Conservation (phyloP, 1,284 basidiomycete species). For the Laetiporus sulphureus region DNA sequence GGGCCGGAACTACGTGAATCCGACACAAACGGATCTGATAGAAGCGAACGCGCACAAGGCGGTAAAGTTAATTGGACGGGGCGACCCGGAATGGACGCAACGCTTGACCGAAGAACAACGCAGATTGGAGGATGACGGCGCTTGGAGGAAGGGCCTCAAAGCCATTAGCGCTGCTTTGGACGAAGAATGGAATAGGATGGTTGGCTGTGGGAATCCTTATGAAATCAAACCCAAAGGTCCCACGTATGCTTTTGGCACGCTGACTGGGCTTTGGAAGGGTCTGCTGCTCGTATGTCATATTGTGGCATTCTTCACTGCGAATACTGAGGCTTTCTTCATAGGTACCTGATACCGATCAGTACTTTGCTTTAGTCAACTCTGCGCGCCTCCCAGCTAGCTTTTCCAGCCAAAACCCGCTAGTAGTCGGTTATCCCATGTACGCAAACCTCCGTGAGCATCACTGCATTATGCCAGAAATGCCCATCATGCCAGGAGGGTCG, state of each 20-base stretch:
- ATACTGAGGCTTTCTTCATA: conserved; percentile 10
- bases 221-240: conserved; percentile 31
- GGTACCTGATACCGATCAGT: conserved; percentile 27
- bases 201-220: conserved; percentile 41
- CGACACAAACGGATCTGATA: conserved; percentile 53
- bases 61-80: conserved; percentile 23
- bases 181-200: conserved; percentile 49
- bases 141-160: conserved; percentile 13
- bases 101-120: conserved; percentile 17
- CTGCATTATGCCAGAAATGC: conserved; percentile 33
- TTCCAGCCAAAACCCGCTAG: conserved; percentile 28
- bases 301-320: background rate
- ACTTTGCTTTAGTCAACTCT: conserved; percentile 25
- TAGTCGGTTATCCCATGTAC: conserved; percentile 40
- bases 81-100: conserved; percentile 35
- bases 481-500: conserved; percentile 20
- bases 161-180: conserved; percentile 43
- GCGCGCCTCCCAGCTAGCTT: conserved; percentile 27
- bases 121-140: conserved; percentile 20
- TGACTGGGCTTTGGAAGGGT: conserved; percentile 57
- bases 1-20: conserved; percentile 23
- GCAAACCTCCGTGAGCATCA: conserved; percentile 52
- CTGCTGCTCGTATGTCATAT: conserved; percentile 41
- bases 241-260: conserved; percentile 41
- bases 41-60: conserved; percentile 44